phyloP scores from a whole-genome alignment of 345 rosid species.

The Eucalyptus pauciflora region DNA sequence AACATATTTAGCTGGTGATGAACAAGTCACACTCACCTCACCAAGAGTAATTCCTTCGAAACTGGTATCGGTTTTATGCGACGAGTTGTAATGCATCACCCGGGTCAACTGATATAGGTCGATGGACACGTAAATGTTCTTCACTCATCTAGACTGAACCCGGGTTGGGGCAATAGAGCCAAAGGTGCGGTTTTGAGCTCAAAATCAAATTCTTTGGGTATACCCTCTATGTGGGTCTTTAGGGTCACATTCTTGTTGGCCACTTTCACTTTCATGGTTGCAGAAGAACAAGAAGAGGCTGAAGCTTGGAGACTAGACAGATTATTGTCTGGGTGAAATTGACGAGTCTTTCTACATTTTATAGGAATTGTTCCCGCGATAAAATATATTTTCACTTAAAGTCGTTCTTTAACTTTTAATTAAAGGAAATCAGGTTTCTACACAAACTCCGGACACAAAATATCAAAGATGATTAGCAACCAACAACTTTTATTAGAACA shows the following conservation, averaged over 20 bases:
- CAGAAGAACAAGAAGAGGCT: too few relatives aligned
- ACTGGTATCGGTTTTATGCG: constrained; percentile 1
- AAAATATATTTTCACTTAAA: too few relatives aligned
- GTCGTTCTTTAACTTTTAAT: too few relatives aligned
- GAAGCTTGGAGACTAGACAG: too few relatives aligned
- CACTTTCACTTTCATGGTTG: background rate
- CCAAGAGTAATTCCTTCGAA: constrained; percentile 18
- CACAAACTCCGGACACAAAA: too few relatives aligned
- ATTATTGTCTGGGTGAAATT: too few relatives aligned
- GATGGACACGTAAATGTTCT: constrained; percentile 32
- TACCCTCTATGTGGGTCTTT: constrained; percentile 16
- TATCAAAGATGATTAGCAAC: too few relatives aligned
- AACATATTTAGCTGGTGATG: too few relatives aligned
- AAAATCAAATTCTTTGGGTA: constrained; percentile 23
- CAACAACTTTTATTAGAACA: too few relatives aligned
- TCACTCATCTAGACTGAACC: constrained; percentile 17
- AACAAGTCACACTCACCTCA: background rate
- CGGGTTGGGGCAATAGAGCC: background rate
- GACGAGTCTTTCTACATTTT: too few relatives aligned
- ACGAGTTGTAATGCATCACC: constrained; percentile 19
- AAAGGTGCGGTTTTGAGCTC: constrained; percentile 8
- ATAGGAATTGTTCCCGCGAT: too few relatives aligned
- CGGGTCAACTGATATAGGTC: constrained; percentile 44
- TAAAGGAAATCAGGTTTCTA: too few relatives aligned
- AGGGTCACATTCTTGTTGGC: constrained; percentile 5